These are phyloP conservation scores for Clonostachys rosea DNA, from an alignment of 2,329 filamentous ascomycete species.

Conservation along the genomic window DNA sequence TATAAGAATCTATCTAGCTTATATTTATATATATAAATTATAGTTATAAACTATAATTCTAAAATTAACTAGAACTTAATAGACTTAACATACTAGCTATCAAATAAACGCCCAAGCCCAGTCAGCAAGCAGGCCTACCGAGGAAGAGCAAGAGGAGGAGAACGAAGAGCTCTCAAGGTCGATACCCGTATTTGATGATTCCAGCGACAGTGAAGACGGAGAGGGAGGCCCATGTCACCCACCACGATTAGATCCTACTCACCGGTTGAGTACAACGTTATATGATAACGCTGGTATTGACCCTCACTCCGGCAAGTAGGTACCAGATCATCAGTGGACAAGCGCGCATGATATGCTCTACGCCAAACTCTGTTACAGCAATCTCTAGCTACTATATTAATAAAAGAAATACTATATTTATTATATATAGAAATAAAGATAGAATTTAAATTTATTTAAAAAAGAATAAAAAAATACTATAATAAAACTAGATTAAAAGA, in stretches of 20 bases:
- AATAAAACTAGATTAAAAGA: no score
- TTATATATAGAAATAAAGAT: no score
- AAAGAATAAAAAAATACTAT: no score
- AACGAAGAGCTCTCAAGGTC: not conserved
- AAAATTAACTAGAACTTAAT: no score
- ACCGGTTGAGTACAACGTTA: conserved; percentile 37
- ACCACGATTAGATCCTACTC: conserved; percentile 20
- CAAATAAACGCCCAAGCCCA: not conserved
- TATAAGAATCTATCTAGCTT: no score
- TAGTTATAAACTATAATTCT: no score
- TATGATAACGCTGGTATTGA: conserved; percentile 40
- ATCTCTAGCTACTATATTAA: no score
- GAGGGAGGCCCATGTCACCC: conserved; percentile 11
- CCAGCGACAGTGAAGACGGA: conserved; percentile 5
- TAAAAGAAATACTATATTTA: no score
- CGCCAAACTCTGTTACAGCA: conserved; percentile 55
- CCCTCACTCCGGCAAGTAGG: conserved; percentile 49
- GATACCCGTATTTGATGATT: not conserved
- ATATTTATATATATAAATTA: no score
- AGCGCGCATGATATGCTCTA: conserved; percentile 53
- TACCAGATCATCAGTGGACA: conserved; percentile 49
- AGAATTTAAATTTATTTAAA: no score
- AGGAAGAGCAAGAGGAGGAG: not conserved
- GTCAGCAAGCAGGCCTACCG: not conserved
- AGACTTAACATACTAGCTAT: no score